A percentile compares a stretch with the other conserved stretches of the same genome.
Evolutionary conservation across 1,139 yeast species (phyloP).

Genomic region (Yamadazyma mexicana): DNA sequence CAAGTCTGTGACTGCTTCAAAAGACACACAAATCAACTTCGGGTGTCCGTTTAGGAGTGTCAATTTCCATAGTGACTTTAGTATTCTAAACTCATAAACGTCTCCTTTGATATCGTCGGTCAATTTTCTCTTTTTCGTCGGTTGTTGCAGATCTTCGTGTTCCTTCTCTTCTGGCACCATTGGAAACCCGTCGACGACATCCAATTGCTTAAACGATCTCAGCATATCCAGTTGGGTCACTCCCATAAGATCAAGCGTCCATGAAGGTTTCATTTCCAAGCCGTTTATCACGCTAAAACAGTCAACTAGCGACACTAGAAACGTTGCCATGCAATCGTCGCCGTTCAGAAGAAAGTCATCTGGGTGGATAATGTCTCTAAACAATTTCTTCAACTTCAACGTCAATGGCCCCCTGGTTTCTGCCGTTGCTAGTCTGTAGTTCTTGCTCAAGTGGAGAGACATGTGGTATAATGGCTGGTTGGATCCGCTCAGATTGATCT

Average conservation of each 20-base stretch:
- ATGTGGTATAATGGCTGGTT: slow-evolving; percentile 18
- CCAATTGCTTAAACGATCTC: slow-evolving; percentile 3
- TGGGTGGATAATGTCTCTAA: slow-evolving; percentile 18
- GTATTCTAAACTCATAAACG: slow-evolving; percentile 33
- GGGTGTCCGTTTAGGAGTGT: slow-evolving; percentile 11
- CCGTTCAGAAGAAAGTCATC: slow-evolving; percentile 24
- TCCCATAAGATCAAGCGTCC: slow-evolving; percentile 34
- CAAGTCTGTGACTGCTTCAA: slow-evolving; percentile 14
- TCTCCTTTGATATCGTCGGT: slow-evolving; percentile 26
- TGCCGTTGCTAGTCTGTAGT: slow-evolving; percentile 24
- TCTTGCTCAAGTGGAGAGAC: slow-evolving; percentile 31
- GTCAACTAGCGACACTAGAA: slow-evolving; percentile 28
- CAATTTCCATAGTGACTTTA: slow-evolving; percentile 34
- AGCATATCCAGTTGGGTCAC: slow-evolving; percentile 10
- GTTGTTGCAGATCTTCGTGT: background rate
- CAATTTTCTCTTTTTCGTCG: slow-evolving; percentile 17
- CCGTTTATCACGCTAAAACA: slow-evolving; percentile 38
- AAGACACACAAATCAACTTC: slow-evolving; percentile 12
- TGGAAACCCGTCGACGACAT: slow-evolving; percentile 3
- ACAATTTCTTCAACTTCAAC: slow-evolving; percentile 25
- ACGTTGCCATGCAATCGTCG: slow-evolving; percentile 19
- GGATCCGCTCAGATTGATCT: slow-evolving; percentile 38
- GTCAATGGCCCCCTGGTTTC: slow-evolving; percentile 28
- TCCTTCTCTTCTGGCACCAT: slow-evolving; percentile 1
- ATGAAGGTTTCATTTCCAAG: slow-evolving; percentile 31